Evolutionary conservation across 257 asterid species (phyloP), one percentile per base, ranked within the genome.

Genomic region (Gynochthodes officinalis): DNA sequence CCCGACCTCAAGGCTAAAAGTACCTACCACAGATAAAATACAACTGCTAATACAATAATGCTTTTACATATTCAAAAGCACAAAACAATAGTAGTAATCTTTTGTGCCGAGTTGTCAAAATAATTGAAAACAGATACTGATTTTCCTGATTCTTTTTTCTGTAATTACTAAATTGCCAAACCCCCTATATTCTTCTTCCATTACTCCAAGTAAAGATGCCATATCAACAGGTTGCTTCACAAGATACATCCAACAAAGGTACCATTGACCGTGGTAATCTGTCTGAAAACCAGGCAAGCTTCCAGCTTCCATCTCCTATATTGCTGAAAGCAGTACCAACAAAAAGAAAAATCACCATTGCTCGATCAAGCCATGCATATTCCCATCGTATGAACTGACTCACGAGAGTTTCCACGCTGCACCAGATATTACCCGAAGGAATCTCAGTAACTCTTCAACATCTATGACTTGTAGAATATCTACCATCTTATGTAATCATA

Each of bases 401-500:
- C 82, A 89, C 61, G 85, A 78, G 66, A 83, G 71, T 79, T 85
- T 86, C 89, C 92, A 83, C n/a, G 83, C 95, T 89, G 89, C 80
- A 75, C 15, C 0, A 46, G 64, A 50, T 49, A 28, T 48, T 12
- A 49, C 52, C 75, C 27, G 44, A 46, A 58, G 59, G 28, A 70
- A 18, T 55, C 46, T 64, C 44, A 43, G 21, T 19, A 19, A 61
- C 5, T 18, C 35, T 52, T 55, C 54, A 48, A 55, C 58, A 18
- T n/a, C 39, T 46, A 28, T 33, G 16, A 3, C 15, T 7, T 33
- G 35, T 28, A 69, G 28, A 23, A 62, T 18, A 10, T 32, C 8
- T 30, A 63, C 28, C 42, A 37, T 62, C 39, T 19, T 62, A 30
- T 4, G 15, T 16, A 8, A 28, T 32, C 14, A 61, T n/a, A 18